Base-by-base conservation (phyloP, 1,284 basidiomycete species). In the Trametes hirsuta region DNA sequence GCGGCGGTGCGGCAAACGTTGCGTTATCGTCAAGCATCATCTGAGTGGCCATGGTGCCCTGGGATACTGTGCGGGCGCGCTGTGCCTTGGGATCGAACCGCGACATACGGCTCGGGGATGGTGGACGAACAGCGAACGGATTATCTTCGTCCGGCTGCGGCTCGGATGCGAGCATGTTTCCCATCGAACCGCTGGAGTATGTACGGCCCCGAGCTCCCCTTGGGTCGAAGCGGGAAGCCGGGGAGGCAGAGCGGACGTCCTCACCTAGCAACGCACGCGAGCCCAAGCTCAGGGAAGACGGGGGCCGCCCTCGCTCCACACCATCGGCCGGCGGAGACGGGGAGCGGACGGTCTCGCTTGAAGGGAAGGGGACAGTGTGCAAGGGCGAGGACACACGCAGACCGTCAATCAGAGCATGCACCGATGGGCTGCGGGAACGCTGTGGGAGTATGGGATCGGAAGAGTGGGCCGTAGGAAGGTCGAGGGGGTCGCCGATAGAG, bases 181-280 rank as follows among this genome's bases (percentile, higher is more conserved):
- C 84, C 73, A 85, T 72, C 2, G 88, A 87, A 5, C 80, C 85
- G 63, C 84, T 84, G 0, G 89, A 91, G 59, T 79, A 66, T 2
- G 87, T 86, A 36, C 88, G 84, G 34, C 79, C 77, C 68, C 84
- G 85, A 18, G 76, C 76, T 35, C 74, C 75, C 69, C 90, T 91
- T 15, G 90, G 89, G 70, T 92, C 90, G 69, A 91, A 89, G 40
- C 83, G 83, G 30, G 90, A 91, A 21, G 82, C 80, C 3, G 79
- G 79, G 45, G 81, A 84, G 18, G 86, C 84, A 34, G 85, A 83
- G 44, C 82, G 79, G 54, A 88, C 72, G 10, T 55, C 55, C n/a
- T 74, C 69, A 47, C 77, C 75, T 14, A 81, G 68, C 45, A 83
- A 62, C 44, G 73, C 69, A 51, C 73, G 77, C 10, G 84, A 81